Conservation (phyloP, 73 alveolate genomes). For the Symbiodinium pilosum region DNA sequence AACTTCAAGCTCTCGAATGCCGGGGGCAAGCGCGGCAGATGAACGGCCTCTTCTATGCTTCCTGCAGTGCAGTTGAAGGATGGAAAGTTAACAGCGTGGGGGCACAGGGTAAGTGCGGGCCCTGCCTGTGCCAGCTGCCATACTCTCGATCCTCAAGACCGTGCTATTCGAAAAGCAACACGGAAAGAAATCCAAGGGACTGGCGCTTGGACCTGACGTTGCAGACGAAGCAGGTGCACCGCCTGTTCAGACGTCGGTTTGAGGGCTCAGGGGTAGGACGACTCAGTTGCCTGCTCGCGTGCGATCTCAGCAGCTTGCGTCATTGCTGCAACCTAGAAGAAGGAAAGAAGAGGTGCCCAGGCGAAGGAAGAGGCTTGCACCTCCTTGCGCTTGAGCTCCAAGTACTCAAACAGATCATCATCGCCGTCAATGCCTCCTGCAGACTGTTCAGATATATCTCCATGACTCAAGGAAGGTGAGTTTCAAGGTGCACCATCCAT, state of each 20-base stretch:
- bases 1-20: no score
- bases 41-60: no score
- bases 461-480: no score
- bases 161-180: not conserved
- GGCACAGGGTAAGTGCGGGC: not conserved
- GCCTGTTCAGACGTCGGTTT: not conserved
- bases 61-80: not conserved
- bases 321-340: constrained; percentile 82
- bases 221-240: not conserved
- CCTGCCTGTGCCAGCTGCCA: not conserved
- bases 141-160: not conserved
- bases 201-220: not conserved
- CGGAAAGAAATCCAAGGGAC: not conserved
- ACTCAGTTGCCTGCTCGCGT: constrained; percentile 49
- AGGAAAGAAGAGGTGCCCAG: not conserved
- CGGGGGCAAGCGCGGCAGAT: no score
- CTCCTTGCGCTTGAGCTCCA: constrained; percentile 90
- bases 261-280: no score
- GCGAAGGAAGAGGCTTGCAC: not conserved
- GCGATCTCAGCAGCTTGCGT: constrained; percentile 85
- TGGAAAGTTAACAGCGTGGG: no score
- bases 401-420: constrained; percentile 59
- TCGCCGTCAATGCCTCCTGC: not conserved
- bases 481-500: no score
- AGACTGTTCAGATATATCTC: not conserved